Conservation (phyloP, 176 grass and related monocot genomes). For the Melocanna baccifera region DNA sequence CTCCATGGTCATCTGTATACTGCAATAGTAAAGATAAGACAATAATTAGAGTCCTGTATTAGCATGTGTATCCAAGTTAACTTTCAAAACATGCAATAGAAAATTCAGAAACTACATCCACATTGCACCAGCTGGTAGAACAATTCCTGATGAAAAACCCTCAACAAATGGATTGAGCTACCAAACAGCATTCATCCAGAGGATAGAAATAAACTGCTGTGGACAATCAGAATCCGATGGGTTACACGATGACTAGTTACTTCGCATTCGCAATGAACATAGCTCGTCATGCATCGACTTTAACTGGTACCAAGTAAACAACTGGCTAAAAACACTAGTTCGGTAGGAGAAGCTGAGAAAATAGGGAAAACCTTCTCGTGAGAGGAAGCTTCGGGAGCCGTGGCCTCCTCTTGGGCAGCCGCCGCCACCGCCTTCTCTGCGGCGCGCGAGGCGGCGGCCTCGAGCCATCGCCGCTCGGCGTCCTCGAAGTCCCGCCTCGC, state of each 20-base stretch:
- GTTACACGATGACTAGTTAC: neutral
- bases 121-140: neutral
- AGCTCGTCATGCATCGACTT: neutral
- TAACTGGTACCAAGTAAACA: neutral
- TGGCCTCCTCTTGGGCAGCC: slow-evolving; percentile 40
- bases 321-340: neutral
- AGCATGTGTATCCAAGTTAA: neutral
- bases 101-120: neutral
- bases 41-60: neutral
- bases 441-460: slow-evolving; percentile 47
- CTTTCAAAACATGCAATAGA: neutral
- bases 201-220: neutral
- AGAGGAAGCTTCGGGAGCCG: slow-evolving; percentile 30
- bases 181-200: neutral
- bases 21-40: slow-evolving; percentile 32
- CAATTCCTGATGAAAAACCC: neutral
- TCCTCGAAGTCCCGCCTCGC: slow-evolving; percentile 67
- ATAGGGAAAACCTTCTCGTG: slow-evolving; percentile 31
- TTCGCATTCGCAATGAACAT: neutral
- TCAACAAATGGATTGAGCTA: neutral
- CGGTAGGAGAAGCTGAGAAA: neutral
- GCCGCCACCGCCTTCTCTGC: slow-evolving; percentile 37
- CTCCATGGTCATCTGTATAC: slow-evolving; percentile 43
- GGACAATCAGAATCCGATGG: neutral
- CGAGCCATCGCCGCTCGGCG: slow-evolving; percentile 71